phyloP scores from a whole-genome alignment of 2,329 filamentous ascomycete species.

The Fusarium sp. region DNA sequence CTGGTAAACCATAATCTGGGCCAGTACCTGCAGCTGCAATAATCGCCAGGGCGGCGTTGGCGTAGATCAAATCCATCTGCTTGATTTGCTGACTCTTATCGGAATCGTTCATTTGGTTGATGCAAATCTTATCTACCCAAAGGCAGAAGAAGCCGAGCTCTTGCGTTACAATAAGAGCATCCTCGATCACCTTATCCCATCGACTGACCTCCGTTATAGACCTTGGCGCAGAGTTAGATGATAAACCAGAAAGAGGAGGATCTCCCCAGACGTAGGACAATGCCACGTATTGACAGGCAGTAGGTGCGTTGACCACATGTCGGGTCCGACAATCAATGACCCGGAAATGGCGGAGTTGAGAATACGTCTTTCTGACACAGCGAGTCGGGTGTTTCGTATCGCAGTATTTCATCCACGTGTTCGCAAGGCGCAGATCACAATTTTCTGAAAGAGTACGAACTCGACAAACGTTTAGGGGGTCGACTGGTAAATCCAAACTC shows the following conservation, averaged over 20 bases:
- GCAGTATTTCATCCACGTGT: not conserved
- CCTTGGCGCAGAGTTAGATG: accelerated
- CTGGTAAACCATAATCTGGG: not conserved
- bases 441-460: not conserved
- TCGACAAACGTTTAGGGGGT: not conserved
- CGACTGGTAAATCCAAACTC: not conserved
- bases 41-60: not conserved
- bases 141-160: not conserved
- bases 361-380: not conserved
- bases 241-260: not conserved
- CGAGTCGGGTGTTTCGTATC: not conserved
- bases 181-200: not conserved
- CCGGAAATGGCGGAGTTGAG: not conserved
- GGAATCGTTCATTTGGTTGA: not conserved
- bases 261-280: not conserved
- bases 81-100: not conserved
- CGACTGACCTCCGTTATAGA: too few species aligned
- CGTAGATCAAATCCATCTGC: not conserved
- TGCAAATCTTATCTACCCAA: not conserved
- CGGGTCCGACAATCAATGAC: not conserved
- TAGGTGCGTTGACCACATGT: not conserved
- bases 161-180: not conserved
- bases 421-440: not conserved
- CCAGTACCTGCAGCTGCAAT: not conserved
- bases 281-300: not conserved